These are phyloP conservation scores for Gigaspora rosea DNA, from an alignment of 192 early-diverging fungal species.

Conservation along the genomic window DNA sequence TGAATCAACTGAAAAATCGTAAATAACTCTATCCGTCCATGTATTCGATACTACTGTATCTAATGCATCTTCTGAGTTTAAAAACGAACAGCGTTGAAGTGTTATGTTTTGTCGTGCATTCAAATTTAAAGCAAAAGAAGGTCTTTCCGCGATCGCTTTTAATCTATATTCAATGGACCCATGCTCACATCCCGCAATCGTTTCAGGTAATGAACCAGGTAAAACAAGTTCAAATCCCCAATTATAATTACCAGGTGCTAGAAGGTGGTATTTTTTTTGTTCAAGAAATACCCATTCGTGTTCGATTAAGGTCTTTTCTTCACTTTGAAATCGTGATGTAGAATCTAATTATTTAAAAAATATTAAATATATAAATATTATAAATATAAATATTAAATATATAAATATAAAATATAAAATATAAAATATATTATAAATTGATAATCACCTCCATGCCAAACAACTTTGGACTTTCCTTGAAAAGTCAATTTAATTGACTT, in stretches of 20 bases:
- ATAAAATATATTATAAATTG: not conserved
- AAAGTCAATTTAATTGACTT: constrained; percentile 52
- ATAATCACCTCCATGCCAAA: constrained; percentile 44
- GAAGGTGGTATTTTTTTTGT: constrained; percentile 36
- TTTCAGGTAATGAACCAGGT: constrained; percentile 60
- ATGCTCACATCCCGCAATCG: constrained; percentile 47
- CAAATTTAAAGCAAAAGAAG: constrained; percentile 54
- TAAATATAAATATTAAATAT: not conserved
- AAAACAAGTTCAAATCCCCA: constrained; percentile 60
- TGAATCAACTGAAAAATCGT: constrained; percentile 56
- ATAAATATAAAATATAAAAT: not conserved
- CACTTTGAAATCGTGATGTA: constrained; percentile 33
- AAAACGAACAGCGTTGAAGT: constrained; percentile 50
- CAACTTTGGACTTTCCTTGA: constrained; percentile 49
- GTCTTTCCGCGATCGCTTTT: constrained; percentile 54
- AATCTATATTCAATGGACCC: constrained; percentile 53
- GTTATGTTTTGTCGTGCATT: constrained; percentile 33
- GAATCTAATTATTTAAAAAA: not conserved
- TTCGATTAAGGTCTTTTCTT: constrained; percentile 44
- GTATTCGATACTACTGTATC: constrained; percentile 54
- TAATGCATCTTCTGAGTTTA: constrained; percentile 49
- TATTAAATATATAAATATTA: not conserved
- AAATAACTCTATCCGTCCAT: constrained; percentile 56
- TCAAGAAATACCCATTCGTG: constrained; percentile 57
- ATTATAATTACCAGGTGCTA: constrained; percentile 38